Conservation (phyloP, 345 rosid genomes). For the Hibiscus mutabilis region DNA sequence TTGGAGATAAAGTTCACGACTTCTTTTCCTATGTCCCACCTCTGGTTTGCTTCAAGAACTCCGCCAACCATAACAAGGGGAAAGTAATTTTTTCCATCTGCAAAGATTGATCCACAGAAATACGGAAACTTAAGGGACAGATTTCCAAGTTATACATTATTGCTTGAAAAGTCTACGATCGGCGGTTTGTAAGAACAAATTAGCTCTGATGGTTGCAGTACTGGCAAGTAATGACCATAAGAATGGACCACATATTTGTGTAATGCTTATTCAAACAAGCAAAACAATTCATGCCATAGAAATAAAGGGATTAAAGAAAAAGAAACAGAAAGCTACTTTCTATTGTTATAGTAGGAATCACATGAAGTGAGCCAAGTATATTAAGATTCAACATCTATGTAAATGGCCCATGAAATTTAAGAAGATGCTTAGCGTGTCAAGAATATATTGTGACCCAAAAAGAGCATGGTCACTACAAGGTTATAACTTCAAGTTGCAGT, state of each 20-base stretch:
- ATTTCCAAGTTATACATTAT: not conserved
- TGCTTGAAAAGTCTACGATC: not conserved
- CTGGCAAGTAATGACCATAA: not conserved
- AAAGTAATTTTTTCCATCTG: conserved; percentile 54
- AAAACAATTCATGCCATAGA: not conserved
- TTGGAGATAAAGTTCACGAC: conserved; percentile 44
- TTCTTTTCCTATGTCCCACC: conserved; percentile 69
- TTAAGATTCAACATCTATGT: not conserved
- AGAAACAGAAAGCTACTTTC: not conserved
- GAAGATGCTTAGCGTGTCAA: not conserved
- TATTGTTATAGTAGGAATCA: not conserved
- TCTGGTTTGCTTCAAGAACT: conserved; percentile 58
- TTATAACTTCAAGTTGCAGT: not conserved
- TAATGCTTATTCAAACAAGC: not conserved
- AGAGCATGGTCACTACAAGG: not conserved
- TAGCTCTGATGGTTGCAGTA: not conserved
- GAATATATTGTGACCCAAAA: not conserved
- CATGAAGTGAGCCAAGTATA: not conserved
- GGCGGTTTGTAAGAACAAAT: not conserved
- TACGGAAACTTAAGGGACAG: not conserved
- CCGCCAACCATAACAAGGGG: conserved; percentile 85
- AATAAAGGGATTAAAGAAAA: not conserved
- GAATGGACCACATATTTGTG: not conserved
- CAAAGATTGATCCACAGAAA: conserved; percentile 14
- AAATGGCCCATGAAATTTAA: not conserved